Evolutionary conservation across 495 filamentous ascomycete species (phyloP), one percentile per base, ranked within the genome.

Genomic region (Parathielavia hyrcaniae): DNA sequence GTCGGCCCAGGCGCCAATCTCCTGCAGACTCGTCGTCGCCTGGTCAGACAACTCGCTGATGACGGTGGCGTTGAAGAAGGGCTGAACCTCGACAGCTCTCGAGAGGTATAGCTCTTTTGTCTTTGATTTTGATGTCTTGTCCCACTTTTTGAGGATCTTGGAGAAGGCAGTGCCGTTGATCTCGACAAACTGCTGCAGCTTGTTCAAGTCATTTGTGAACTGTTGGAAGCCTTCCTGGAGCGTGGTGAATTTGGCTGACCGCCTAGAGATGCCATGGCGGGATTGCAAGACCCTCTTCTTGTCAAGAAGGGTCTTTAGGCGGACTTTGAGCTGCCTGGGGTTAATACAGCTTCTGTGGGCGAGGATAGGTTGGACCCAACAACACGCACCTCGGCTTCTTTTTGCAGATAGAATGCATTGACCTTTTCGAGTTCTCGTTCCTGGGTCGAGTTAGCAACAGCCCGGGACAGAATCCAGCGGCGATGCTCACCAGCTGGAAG

Each of bases 121-220:
- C 66, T 91, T 90, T 53, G 93, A 97, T 81, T 98, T 98, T 56
- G 92, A 96, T 17, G 95, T 96, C 80, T 98, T 98, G 73, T 98
- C 93, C 93, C 93, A 98, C 83, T 98, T 98, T 77, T 98, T 98
- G 51, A 98, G 78, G 45, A 98, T 98, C 71, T 98, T 98, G 20
- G 93, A 96, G 71, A 96, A 95, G 23, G 91, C 93, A 12, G 88
- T 95, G 63, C 91, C 92, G 72, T 97, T 98, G 66, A 97, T 88
- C 67, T 97, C 91, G 50, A 98, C 89, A 67, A 97, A 98, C 80
- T 97, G 93, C 71, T 97, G 91, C 45, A 98, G 78, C 72, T 98
- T 98, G 73, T 96, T 95, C 39, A 98, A 71, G 67, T 97, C 93
- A 61, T 88, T 90, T 69, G 90, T 89, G 68, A 97, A 97, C 69